Base-by-base conservation (phyloP, 2,329 filamentous ascomycete species). In the Ophiostoma populinum region DNA sequence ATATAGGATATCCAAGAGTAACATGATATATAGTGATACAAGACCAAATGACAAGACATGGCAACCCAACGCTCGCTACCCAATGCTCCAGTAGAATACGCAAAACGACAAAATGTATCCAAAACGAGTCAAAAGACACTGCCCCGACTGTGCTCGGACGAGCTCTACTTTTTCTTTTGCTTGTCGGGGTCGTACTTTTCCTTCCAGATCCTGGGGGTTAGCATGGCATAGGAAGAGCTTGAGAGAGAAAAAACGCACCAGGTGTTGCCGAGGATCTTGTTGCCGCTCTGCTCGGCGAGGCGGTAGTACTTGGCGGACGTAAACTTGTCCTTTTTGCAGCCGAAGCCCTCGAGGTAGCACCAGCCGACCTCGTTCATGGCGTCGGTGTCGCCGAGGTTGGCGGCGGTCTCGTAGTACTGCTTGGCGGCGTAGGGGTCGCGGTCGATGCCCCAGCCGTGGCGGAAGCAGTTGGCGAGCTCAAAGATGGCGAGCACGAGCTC, bases 311-410 rank as follows among this genome's bases (percentile, higher is more conserved):
- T 81, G 46, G 90, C 86, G 48, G 90, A 68, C 47, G 66, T 70
- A 59, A 73, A 82, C 80, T 93, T 95, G 63, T 98, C 86, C 56
- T 95, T 98, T 56, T 85, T 90, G 51, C 85, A 87, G 22, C 90
- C 90, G 56, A 92, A 93, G n/a, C 90, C 90, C 52, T 94, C 80
- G 19, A 92, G 57, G 64, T 90, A 95, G 61, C 90, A 98, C 83
- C 85, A 92, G 24, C 76, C 90, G 36, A 78, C 78, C 56, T 95
- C 87, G 52, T 94, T 93, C 86, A 95, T 93, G 39, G 86, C 90
- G 60, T 98, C 90, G 75, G 81, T 82, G 55, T 98, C 90, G 41
- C 90, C 90, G 45, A 98, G 61, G 54, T 98, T 95, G 41, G 90
- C 90, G 19, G 90, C 90, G 8, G 87, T 94, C 59, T 95, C 87